Conservation (phyloP, 345 rosid species). For the Anastatica hierochuntica region DNA sequence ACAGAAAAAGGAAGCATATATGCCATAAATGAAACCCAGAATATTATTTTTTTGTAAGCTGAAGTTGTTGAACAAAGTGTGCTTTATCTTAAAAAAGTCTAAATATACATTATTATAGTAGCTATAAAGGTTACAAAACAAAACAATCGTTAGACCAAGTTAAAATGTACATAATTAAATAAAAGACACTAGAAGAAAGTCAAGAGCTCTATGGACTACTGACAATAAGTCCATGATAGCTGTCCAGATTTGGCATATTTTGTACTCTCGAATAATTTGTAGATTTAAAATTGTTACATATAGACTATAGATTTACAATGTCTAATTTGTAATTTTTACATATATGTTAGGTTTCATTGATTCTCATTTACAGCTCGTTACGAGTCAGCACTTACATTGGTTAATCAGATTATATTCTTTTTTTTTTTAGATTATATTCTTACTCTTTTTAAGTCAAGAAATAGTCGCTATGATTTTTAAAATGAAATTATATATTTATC, state of each 20-base stretch:
- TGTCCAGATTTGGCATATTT: background rate
- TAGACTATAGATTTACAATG: background rate
- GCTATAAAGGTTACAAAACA: background rate
- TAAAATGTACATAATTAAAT: background rate
- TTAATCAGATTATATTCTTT: too few species aligned
- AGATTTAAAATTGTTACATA: background rate
- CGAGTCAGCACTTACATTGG: too few species aligned
- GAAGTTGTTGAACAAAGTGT: background rate
- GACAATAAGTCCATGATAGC: background rate
- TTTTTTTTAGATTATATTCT: too few species aligned
- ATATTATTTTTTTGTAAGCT: background rate
- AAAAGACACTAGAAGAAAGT: background rate
- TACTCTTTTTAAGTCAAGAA: too few species aligned
- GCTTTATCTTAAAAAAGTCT: conserved; percentile 1
- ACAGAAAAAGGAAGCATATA: background rate
- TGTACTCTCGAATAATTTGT: background rate
- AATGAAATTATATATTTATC: too few species aligned
- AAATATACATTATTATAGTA: background rate
- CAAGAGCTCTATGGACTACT: background rate
- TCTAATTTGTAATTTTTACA: too few species aligned
- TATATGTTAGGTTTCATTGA: too few species aligned
- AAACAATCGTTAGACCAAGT: background rate
- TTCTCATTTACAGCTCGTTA: too few species aligned
- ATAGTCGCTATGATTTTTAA: too few species aligned
- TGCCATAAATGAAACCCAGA: background rate